Evolutionary conservation across 2,329 filamentous ascomycete genomes (phyloP), one percentile per base, ranked within the genome.

Genomic region (Microdochium paspali): DNA sequence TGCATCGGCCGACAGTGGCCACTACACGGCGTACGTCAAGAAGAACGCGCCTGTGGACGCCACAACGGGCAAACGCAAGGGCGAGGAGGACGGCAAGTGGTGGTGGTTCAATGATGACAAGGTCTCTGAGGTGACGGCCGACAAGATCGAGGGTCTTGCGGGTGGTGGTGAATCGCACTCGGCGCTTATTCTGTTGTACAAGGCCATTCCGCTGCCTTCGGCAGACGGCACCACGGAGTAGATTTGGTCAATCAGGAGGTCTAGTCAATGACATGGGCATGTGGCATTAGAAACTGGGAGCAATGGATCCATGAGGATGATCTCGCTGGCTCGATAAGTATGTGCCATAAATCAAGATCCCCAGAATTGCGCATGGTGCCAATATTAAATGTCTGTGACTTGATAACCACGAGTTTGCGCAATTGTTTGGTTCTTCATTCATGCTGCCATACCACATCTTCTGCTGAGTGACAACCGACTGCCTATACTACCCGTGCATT

Each of bases 61-160:
- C 15, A 80, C 82, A 59, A 87, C 84, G 20, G 89, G 87, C 55
- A 87, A 89, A 71, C 74, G 80, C 58, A 40, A 40, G 35, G 81
- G 79, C 47, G 82, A 86, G 60, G 89, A 95, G 61, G 89, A 95
- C 61, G 90, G 87, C 56, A 95, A 90, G 59, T 98, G 93, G 93
- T 98, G 93, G 91, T 98, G 93, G 91, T 98, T 98, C 77, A 97
- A 98, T 66, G 93, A 98, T 60, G 91, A 98, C 63, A 94, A 90
- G 71, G 93, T 98, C 28, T 82, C 85, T 13, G 93, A 98, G 71
- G 93, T 98, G 24, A 82, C 88, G 15, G 74, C 80, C 24, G 91
- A 97, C 58, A 93, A 95, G 73, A 94, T 98, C 55, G 87, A 91
- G 62, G 85, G 84, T 3, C 76, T 98, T 46, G 79, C 90, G 45